These are phyloP conservation scores for Setaria viridis DNA, from an alignment of 202 grass and related monocot species.

Conservation along the genomic window DNA sequence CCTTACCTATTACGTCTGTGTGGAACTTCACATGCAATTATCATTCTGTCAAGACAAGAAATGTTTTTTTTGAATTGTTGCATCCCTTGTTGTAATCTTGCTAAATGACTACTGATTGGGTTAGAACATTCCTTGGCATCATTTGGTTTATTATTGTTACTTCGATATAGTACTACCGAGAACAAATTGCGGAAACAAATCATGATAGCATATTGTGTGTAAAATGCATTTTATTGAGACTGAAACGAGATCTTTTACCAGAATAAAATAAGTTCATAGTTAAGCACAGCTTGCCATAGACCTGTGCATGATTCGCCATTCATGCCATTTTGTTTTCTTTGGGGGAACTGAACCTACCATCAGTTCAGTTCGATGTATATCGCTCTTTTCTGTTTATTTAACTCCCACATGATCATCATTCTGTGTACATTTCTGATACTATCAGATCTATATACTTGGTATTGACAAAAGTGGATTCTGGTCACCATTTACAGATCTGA, in stretches of 20 bases:
- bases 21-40: conserved; percentile 15
- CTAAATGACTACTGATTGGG: conserved; percentile 1
- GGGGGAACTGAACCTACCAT: neutral
- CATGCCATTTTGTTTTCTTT: conserved; percentile 18
- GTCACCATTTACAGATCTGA: conserved; percentile 64
- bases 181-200: neutral
- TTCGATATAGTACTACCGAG: neutral
- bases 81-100: neutral
- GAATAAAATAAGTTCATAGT: conserved; percentile 26
- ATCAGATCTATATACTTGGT: conserved; percentile 13
- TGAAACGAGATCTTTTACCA: neutral
- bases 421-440: conserved; percentile 8
- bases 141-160: conserved; percentile 22
- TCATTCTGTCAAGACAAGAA: conserved; percentile 18
- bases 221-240: conserved; percentile 5
- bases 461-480: conserved; percentile 41
- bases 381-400: conserved; percentile 7
- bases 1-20: conserved; percentile 26
- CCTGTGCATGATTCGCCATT: conserved; percentile 22
- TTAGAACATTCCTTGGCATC: conserved; percentile 14
- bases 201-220: conserved; percentile 6
- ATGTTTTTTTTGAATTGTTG: neutral
- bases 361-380: conserved; percentile 23
- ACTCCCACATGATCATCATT: neutral
- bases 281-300: conserved; percentile 4